Percentiles rank a stretch among this genome's conserved stretches.
Conservation (phyloP, 805 yeast species). For the Metschnikowia arizonensis region DNA sequence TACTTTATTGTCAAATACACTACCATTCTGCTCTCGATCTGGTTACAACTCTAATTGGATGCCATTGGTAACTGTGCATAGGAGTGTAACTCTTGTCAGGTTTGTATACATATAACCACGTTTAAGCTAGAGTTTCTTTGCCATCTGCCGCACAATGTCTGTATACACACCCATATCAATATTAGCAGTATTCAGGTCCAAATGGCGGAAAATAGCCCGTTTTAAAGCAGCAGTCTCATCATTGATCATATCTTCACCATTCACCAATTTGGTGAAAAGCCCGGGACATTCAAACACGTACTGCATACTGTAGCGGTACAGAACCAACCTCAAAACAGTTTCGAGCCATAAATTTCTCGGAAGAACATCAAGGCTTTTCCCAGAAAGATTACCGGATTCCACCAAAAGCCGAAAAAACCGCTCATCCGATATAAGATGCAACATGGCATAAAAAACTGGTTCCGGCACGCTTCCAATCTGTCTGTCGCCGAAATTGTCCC, state of each 20-base stretch:
- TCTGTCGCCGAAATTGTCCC: conserved; percentile 1
- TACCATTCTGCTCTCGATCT: too few relatives aligned
- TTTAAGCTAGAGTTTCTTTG: too few relatives aligned
- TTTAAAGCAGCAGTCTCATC: background rate
- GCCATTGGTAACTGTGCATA: too few relatives aligned
- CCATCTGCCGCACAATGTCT: background rate
- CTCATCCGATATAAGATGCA: conserved; percentile 2
- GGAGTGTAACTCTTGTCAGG: too few relatives aligned
- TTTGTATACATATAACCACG: too few relatives aligned
- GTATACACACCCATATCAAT: background rate
- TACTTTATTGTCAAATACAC: too few relatives aligned
- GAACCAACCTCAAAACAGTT: conserved; percentile 1
- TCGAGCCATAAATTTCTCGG: background rate
- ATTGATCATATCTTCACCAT: background rate
- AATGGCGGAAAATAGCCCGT: background rate
- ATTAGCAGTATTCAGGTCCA: background rate
- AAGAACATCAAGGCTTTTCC: conserved; percentile 1
- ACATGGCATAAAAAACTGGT: background rate
- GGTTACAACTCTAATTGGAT: too few relatives aligned
- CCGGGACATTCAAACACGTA: background rate
- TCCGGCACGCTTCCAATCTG: background rate
- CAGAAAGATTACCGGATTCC: background rate
- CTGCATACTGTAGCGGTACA: conserved; percentile 4
- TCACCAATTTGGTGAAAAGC: background rate
- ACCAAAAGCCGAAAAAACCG: conserved; percentile 8